Percentiles rank a stretch among this genome's conserved stretches.
Evolutionary conservation across 2,329 filamentous ascomycete species (phyloP).

Genomic region (Blastomyces gilchristii): DNA sequence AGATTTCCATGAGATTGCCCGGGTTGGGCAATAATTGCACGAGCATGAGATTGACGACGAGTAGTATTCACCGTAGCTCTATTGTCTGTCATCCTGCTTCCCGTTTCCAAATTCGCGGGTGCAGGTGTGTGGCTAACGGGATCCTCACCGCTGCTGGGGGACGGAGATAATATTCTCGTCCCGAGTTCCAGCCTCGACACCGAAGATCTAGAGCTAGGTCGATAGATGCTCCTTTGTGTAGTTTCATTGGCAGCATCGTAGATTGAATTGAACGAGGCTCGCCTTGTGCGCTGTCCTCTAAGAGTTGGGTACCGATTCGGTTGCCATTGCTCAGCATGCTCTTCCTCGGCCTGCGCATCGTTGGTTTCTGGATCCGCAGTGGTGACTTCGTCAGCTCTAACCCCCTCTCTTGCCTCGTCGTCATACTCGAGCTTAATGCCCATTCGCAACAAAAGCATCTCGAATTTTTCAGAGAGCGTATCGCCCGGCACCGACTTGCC

Average conservation of each 20-base stretch:
- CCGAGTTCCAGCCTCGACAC: slow-evolving; percentile 33
- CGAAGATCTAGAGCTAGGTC: slow-evolving; percentile 36
- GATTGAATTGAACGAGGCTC: slow-evolving; percentile 46
- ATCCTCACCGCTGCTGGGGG: slow-evolving; percentile 16
- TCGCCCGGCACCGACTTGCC: slow-evolving; percentile 46
- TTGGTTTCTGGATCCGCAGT: slow-evolving; percentile 13
- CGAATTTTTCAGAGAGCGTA: slow-evolving; percentile 59
- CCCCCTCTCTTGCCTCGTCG: slow-evolving; percentile 20
- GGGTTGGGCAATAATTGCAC: neutral
- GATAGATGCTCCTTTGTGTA: slow-evolving; percentile 33
- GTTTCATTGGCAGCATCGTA: slow-evolving; percentile 45
- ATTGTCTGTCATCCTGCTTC: slow-evolving; percentile 6
- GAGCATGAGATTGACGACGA: neutral
- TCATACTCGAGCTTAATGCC: slow-evolving; percentile 60
- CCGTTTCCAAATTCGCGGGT: slow-evolving; percentile 1
- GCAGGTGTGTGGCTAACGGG: slow-evolving; percentile 16
- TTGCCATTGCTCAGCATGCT: slow-evolving; percentile 11
- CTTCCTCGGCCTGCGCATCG: slow-evolving; percentile 10
- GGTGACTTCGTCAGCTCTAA: neutral
- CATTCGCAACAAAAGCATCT: slow-evolving; percentile 55
- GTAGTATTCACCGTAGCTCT: neutral
- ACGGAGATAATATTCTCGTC: slow-evolving; percentile 1
- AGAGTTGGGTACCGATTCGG: slow-evolving; percentile 21
- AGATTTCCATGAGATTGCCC: neutral
- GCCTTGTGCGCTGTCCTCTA: slow-evolving; percentile 30